Evolutionary conservation across 768 basidiomycete species (phyloP).

Genomic region (Trametes sanguinea): DNA sequence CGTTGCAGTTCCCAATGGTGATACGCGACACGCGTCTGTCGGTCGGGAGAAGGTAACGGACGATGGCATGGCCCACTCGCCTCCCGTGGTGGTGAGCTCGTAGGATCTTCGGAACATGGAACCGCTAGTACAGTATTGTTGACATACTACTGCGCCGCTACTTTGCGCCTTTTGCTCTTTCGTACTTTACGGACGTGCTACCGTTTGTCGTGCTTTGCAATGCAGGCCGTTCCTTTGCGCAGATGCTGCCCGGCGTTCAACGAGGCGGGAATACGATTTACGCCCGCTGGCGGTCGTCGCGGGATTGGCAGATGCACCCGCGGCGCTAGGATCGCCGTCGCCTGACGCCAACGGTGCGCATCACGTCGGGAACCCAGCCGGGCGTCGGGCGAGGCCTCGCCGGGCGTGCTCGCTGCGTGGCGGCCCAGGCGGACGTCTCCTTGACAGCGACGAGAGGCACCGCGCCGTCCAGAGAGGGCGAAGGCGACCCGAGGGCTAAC

Average conservation of each 20-base stretch:
- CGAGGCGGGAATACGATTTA: slow-evolving; percentile 1
- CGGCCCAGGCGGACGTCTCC: slow-evolving; percentile 7
- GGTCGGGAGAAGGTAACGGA: slow-evolving; percentile 25
- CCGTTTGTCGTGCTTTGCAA: slow-evolving; percentile 10
- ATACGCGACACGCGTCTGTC: slow-evolving; percentile 15
- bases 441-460: slow-evolving; percentile 12
- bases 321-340: slow-evolving; percentile 6
- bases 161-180: background rate
- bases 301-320: slow-evolving; percentile 5
- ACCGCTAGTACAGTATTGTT: background rate
- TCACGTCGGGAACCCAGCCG: background rate
- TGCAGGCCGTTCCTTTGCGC: slow-evolving; percentile 10
- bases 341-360: background rate
- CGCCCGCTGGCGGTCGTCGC: background rate
- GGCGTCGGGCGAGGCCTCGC: background rate
- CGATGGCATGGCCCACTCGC: slow-evolving; percentile 13
- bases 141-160: background rate
- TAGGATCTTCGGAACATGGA: background rate
- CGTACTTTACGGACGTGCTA: slow-evolving; percentile 12
- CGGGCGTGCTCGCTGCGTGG: background rate
- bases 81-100: slow-evolving; percentile 22
- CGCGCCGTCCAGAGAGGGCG: background rate
- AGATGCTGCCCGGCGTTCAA: background rate
- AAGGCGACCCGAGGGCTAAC: background rate
- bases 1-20: slow-evolving; percentile 24